These are phyloP conservation scores for Diddensiella santjacobensis DNA, from an alignment of 805 yeast genomes.

Conservation along the genomic window DNA sequence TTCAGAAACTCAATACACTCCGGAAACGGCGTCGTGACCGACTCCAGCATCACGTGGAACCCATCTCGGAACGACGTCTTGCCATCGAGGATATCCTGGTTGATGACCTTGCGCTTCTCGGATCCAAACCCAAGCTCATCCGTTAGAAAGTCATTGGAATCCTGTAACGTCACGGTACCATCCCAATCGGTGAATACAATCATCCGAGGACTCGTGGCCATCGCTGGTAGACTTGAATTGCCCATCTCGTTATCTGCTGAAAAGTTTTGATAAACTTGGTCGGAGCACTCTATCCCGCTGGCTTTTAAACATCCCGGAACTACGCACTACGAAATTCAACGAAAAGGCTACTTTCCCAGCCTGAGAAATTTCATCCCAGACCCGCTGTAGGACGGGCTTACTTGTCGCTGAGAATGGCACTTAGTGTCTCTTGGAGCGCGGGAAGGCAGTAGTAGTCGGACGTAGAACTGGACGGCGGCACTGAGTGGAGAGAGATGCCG, in stretches of 20 bases:
- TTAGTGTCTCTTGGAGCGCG: not conserved
- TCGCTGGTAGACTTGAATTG: conserved; percentile 24
- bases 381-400: too few relatives aligned
- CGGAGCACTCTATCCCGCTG: too few relatives aligned
- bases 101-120: conserved; percentile 59
- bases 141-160: conserved; percentile 87
- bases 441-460: not conserved
- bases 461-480: not conserved
- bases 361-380: too few relatives aligned
- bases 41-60: conserved; percentile 77
- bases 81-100: conserved; percentile 68
- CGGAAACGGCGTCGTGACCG: conserved; percentile 69
- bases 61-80: conserved; percentile 66
- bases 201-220: conserved; percentile 46
- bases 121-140: conserved; percentile 86
- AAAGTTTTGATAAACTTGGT: too few relatives aligned
- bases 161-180: conserved; percentile 94
- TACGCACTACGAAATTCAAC: too few relatives aligned
- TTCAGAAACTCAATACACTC: conserved; percentile 72
- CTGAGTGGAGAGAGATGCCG: not conserved
- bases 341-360: too few relatives aligned
- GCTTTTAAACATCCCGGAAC: too few relatives aligned
- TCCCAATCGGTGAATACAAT: conserved; percentile 97
- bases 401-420: too few relatives aligned
- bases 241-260: conserved; percentile 8